Evolutionary conservation across 2,329 filamentous ascomycete genomes (phyloP).

Genomic region (Alternaria brassicae): DNA sequence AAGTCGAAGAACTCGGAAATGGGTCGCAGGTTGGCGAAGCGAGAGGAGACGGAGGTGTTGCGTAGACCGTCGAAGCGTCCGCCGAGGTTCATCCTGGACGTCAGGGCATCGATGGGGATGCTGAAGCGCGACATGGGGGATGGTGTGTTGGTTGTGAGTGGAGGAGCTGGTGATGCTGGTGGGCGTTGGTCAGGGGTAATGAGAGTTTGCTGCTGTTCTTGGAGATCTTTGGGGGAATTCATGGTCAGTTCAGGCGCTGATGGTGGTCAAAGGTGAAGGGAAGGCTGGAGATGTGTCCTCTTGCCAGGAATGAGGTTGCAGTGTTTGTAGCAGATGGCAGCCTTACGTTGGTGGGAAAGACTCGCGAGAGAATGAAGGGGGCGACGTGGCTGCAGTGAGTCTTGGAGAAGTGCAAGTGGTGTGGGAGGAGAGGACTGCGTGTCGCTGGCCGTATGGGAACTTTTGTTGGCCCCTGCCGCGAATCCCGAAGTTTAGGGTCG

Average conservation of each 20-base stretch:
- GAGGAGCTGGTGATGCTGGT: conserved; percentile 10
- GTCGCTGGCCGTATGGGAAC: conserved; percentile 6
- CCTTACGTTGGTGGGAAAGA: conserved; percentile 36
- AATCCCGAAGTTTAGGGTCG: conserved; percentile 22
- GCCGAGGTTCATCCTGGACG: conserved; percentile 84
- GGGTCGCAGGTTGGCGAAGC: conserved; percentile 92
- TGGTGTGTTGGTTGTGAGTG: conserved; percentile 12
- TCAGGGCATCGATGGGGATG: conserved; percentile 90
- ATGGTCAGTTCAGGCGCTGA: conserved; percentile 40
- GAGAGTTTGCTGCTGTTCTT: conserved; percentile 39
- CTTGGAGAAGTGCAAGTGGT: conserved; percentile 4
- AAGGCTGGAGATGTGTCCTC: conserved; percentile 41
- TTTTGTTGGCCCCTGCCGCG: conserved; percentile 26
- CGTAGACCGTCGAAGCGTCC: conserved; percentile 87
- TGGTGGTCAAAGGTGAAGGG: conserved; percentile 10
- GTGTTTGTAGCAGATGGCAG: conserved; percentile 31
- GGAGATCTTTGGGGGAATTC: conserved; percentile 36
- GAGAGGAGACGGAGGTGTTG: conserved; percentile 76
- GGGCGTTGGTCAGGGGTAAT: conserved; percentile 28
- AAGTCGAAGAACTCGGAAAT: conserved; percentile 93
- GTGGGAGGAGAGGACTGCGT: conserved; percentile 12
- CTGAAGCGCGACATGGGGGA: conserved; percentile 80
- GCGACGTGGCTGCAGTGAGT: conserved; percentile 37
- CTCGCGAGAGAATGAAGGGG: conserved; percentile 19
- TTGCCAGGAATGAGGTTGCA: conserved; percentile 4